Conservation (phyloP, 208 protist genomes). For the Trypanosomatidae sp. region DNA sequence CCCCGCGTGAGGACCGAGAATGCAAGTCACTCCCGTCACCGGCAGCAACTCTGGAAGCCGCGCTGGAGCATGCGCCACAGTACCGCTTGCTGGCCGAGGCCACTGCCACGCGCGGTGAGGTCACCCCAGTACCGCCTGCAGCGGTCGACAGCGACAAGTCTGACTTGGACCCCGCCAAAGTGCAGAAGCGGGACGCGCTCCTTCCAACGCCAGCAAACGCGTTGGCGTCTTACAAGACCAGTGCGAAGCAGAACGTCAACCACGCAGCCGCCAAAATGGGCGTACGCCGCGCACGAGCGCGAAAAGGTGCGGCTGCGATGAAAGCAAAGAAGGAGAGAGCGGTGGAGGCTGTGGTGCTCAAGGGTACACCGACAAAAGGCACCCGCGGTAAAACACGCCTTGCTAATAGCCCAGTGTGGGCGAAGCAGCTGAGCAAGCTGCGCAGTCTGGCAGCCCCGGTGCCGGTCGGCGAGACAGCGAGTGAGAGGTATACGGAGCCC, state of each 20-base stretch:
- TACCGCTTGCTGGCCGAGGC: not conserved
- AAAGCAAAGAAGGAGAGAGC: slow-evolving; percentile 19
- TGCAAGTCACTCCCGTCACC: not conserved
- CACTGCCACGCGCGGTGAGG: not conserved
- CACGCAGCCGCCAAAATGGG: not conserved
- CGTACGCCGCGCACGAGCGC: slow-evolving; percentile 8
- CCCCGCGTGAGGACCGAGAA: too few relatives aligned
- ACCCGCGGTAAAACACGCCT: not conserved
- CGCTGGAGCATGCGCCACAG: not conserved
- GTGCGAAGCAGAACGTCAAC: not conserved
- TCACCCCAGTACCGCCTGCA: not conserved
- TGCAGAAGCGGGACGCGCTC: not conserved
- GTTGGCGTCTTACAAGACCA: too few relatives aligned
- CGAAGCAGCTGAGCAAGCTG: slow-evolving; percentile 17
- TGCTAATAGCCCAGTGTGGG: not conserved
- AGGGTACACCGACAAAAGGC: slow-evolving; percentile 1
- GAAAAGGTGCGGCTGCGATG: not conserved
- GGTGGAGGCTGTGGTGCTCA: slow-evolving; percentile 5
- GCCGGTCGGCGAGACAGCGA: slow-evolving; percentile 11
- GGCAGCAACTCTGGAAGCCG: not conserved
- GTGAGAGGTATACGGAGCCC: too few relatives aligned
- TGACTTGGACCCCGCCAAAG: not conserved
- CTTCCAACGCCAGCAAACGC: too few relatives aligned
- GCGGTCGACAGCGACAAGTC: slow-evolving; percentile 14
- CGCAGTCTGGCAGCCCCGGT: slow-evolving; percentile 24